These are phyloP conservation scores for Ogataea hybrid DNA, from an alignment of 1,139 yeast genomes.

Conservation along the genomic window DNA sequence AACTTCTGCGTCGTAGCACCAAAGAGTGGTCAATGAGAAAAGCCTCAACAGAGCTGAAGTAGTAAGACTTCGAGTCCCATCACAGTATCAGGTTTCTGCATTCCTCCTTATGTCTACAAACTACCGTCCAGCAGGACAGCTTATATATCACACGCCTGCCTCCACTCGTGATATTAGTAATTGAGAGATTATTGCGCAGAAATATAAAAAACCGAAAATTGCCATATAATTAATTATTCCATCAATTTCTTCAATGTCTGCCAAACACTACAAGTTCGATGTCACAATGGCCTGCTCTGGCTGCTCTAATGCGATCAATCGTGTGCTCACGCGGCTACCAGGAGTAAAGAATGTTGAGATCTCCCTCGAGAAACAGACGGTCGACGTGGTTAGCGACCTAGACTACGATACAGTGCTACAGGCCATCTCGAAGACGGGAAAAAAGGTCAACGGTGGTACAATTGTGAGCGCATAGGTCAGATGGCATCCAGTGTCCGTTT, in stretches of 20 bases:
- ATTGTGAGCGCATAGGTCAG: slow-evolving; percentile 30
- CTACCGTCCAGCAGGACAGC: too few relatives aligned
- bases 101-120: neutral
- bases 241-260: slow-evolving; percentile 37
- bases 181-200: slow-evolving; percentile 1
- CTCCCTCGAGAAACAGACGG: slow-evolving; percentile 78
- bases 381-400: slow-evolving; percentile 66
- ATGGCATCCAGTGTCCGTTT: too few relatives aligned
- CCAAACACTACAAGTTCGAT: slow-evolving; percentile 67
- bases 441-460: slow-evolving; percentile 69
- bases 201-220: slow-evolving; percentile 3
- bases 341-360: slow-evolving; percentile 75
- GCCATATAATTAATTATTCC: neutral
- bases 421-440: slow-evolving; percentile 88
- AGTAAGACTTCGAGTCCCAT: too few relatives aligned
- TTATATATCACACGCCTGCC: too few relatives aligned
- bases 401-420: slow-evolving; percentile 75
- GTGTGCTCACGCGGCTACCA: slow-evolving; percentile 68
- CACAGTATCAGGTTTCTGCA: too few relatives aligned
- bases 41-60: too few relatives aligned
- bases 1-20: too few relatives aligned
- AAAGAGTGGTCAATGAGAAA: too few relatives aligned
- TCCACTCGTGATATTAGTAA: neutral
- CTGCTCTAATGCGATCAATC: slow-evolving; percentile 83
- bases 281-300: slow-evolving; percentile 85